phyloP scores from a whole-genome alignment of 352 stramenopile genomes.

The Globisporangium irregulare region DNA sequence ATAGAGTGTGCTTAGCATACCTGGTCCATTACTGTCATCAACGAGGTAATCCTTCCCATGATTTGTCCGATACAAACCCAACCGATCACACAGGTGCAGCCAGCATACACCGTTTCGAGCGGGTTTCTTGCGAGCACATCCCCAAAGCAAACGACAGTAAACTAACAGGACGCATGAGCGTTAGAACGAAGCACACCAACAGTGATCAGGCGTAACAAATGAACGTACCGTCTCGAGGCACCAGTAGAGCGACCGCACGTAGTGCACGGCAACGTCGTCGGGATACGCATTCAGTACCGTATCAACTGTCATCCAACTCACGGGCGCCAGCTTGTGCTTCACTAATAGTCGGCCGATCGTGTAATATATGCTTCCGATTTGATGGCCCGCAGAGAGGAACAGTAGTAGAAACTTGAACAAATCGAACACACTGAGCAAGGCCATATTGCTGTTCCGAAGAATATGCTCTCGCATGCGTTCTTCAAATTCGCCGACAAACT shows the following conservation, averaged over 20 bases:
- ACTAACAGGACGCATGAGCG: constrained; percentile 8
- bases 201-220: not conserved
- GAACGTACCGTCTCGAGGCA: constrained; percentile 22
- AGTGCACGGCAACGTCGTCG: constrained; percentile 17
- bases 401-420: constrained; percentile 29
- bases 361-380: constrained; percentile 26
- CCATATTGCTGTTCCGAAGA: constrained; percentile 9
- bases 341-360: constrained; percentile 19
- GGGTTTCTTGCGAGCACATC: constrained; percentile 21
- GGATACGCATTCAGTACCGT: constrained; percentile 18
- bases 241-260: constrained; percentile 26
- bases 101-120: constrained; percentile 21
- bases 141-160: constrained; percentile 30
- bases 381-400: constrained; percentile 21
- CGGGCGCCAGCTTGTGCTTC: constrained; percentile 17
- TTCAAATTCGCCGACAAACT: constrained; percentile 20
- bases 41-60: constrained; percentile 24
- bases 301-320: constrained; percentile 24
- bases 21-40: constrained; percentile 24
- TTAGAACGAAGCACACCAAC: not conserved
- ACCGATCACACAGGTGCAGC: constrained; percentile 18
- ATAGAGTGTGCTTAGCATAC: not conserved
- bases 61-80: constrained; percentile 30
- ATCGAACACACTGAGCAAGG: constrained; percentile 19
- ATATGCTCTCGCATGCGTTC: constrained; percentile 14